Conservation (phyloP, 345 rosid species). For the Excoecaria cochinchinensis region DNA sequence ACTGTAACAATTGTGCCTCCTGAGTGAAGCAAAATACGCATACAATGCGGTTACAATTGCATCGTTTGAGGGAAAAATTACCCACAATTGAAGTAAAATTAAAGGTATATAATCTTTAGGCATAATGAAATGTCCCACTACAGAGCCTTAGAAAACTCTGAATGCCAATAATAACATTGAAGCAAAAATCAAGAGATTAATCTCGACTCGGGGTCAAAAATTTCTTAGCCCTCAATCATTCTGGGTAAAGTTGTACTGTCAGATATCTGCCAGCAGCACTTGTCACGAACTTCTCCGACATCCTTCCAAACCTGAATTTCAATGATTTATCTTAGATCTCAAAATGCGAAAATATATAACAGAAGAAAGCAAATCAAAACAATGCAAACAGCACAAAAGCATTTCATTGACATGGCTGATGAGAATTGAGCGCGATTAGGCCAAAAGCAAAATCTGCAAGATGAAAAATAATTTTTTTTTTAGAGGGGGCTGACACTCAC, state of each 20-base stretch:
- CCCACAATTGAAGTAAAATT: not conserved
- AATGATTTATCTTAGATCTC: not conserved
- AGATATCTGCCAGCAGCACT: not conserved
- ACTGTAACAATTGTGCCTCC: not conserved
- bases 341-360: not conserved
- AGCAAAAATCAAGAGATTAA: not conserved
- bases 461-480: not conserved
- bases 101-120: not conserved
- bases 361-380: not conserved
- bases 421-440: not conserved
- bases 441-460: not conserved
- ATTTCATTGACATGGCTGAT: not conserved
- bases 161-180: not conserved
- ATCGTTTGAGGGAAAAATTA: not conserved
- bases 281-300: not conserved
- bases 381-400: not conserved
- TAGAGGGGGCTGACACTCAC: slow-evolving; percentile 20
- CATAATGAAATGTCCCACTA: not conserved
- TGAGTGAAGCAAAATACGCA: not conserved
- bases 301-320: not conserved
- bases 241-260: not conserved
- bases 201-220: not conserved
- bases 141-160: not conserved
- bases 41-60: not conserved
- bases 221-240: not conserved